Base-by-base conservation (phyloP, 257 asterid genomes). In the Haberlea rhodopensis region DNA sequence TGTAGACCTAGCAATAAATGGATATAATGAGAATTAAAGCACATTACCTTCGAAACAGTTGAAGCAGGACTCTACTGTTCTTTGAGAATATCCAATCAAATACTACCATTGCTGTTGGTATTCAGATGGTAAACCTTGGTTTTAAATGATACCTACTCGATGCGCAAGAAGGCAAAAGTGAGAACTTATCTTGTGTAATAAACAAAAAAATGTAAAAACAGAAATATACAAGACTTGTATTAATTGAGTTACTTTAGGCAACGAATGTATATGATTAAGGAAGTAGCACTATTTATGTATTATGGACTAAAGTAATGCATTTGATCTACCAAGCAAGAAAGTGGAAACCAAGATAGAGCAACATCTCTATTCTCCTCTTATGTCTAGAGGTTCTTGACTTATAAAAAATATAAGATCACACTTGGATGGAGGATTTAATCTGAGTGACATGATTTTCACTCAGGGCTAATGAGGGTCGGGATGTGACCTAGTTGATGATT, bases 401-500 rank as follows among this genome's bases (percentile, higher is more conserved):
- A 4, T 11, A 16, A 1, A 34, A 34, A 34, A 10, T 10, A 9
- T 34, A 11, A 9, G 5, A n/a, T n/a, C n/a, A n/a, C n/a, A 0
- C n/a, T 11, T 34, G 4, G 45, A 34, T 10, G 45, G 13, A 34
- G 45, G 45, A 34, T 9, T 34, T 34, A 11, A 34, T 10, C 45
- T 8, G 45, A 10, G n/a, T n/a, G n/a, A n/a, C n/a, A n/a, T n/a
- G n/a, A n/a, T n/a, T n/a, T n/a, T n/a, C n/a, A n/a, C n/a, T n/a
- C 99, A 67, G 95, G 96, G 69, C 77, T 94, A 75, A 87, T 94
- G 97, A 90, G 81, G 85, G 95, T 57, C 96, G 90, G 52, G 91
- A 87, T 78, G 87, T 69, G 80, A 79, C 63, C 73, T 90, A n/a
- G 90, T 90, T 8, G 78, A 78, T 73, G 95, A 84, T 67, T 94